phyloP scores from a whole-genome alignment of 345 rosid genomes.

The Orychophragmus violaceus region DNA sequence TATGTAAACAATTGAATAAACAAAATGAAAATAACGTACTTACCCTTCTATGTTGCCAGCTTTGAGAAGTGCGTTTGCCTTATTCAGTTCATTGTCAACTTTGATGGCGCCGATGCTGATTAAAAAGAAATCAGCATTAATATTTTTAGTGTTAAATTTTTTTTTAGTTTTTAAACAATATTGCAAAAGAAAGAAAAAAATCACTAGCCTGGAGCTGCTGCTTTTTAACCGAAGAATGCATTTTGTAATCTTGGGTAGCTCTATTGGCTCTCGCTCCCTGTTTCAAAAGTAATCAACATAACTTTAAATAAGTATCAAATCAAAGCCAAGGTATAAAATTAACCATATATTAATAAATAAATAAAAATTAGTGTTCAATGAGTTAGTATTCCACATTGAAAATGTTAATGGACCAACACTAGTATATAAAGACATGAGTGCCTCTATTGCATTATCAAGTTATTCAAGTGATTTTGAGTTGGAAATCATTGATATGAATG shows the following conservation, averaged over 20 bases:
- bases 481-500: neutral
- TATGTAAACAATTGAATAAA: neutral
- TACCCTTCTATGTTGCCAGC: constrained; percentile 19
- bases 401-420: neutral
- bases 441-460: too few relatives aligned
- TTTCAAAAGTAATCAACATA: neutral
- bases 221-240: constrained; percentile 17
- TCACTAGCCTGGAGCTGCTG: constrained; percentile 16
- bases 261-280: constrained; percentile 11
- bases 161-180: neutral
- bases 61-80: constrained; percentile 11
- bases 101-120: constrained; percentile 13
- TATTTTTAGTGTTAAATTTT: neutral
- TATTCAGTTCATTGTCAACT: neutral
- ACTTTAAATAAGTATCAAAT: neutral
- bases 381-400: too few relatives aligned
- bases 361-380: too few relatives aligned
- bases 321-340: neutral
- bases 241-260: constrained; percentile 10
- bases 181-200: neutral
- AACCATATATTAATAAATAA: too few relatives aligned
- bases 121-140: neutral
- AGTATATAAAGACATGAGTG: too few relatives aligned
- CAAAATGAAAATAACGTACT: neutral
- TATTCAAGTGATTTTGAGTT: too few relatives aligned